Base-by-base conservation (phyloP, 2,329 filamentous ascomycete genomes). In the Fusarium xylarioides region DNA sequence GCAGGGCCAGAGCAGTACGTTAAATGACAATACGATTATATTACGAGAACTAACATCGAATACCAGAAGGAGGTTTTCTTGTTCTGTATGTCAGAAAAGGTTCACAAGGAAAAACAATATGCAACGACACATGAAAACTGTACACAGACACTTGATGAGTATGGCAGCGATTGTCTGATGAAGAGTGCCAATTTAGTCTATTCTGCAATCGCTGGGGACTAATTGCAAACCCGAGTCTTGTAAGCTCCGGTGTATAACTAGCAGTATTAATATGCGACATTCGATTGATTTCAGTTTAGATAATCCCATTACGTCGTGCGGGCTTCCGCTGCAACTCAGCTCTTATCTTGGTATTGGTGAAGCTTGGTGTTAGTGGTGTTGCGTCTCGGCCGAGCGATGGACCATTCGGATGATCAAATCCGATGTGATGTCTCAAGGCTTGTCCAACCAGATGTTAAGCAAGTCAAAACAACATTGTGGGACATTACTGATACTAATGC, bases 21-120 rank as follows among this genome's bases (percentile, higher is more conserved):
- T 16, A 34, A 19, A 14, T 4, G 2, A 23, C 1, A 23, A 0
- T 0, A 11, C 4, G 8, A 1, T 19, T 3, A 1, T 10, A 18
- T 23, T 0, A 14, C 11, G 3, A 12, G 7, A 9, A 6, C 47
- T 50, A 14, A 34, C 21, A 34, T 5, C 26, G 6, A 19, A 32
- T 2, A 0, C 4, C 47, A 23, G 30, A 19, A 34, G 3, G 2
- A 50, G 2, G 0, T 34, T 23, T 3, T 14, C 21, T 19, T 50
- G 47, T 19, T 19, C 11, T 5, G 10, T 23, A 7, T 50, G 30
- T 34, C 47, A 0, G n/a, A 50, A 7, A 11, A 4, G 8, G 30
- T 50, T 50, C n/a, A 23, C 47, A 1, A 34, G 47, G 11, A 34
- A 7, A 2, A 50, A 2, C 5, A 50, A 34, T 19, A 50, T 50